Base-by-base conservation (phyloP, 1,284 basidiomycete genomes). In the Cryptococcus maquisensis region DNA sequence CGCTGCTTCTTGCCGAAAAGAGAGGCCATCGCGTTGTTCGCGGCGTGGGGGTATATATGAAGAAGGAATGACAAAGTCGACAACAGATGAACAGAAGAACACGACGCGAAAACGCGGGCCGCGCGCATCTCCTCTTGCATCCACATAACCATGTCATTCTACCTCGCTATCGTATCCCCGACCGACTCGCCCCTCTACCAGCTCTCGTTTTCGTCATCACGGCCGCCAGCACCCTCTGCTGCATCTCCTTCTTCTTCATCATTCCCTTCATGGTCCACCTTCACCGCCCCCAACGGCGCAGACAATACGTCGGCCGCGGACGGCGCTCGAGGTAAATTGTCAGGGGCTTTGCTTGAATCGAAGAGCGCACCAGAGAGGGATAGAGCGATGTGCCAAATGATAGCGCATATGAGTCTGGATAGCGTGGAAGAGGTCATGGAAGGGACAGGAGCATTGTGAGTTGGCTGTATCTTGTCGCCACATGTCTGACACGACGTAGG, bases 341-440 rank as follows among this genome's bases (percentile, higher is more conserved):
- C 47, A 26, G 50, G 55, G 21, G 41, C 42, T n/a, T 32, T 20
- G 23, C 12, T 45, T 26, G 37, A 57, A 46, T 35, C 44, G 57
- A 56, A 53, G 82, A 23, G 84, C 49, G 61, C 49, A 36, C 88
- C 73, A 13, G 90, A 93, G 67, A 81, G 88, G 51, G 90, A 95
- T 81, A 88, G 58, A 26, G 55, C 52, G 3, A 51, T 97, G 55
- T 87, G 94, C 63, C 92, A 97, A 79, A 93, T 97, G 87, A 89
- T 96, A 66, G 92, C 91, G 38, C 93, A 96, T 72, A 90, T 90
- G 45, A 90, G 87, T 65, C 77, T 97, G 69, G 93, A 95, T 77
- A 85, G 86, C 63, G 84, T 97, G 57, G 94, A 97, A 69, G 91
- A 97, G 69, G 82, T 87, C 46, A 88, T 91, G 83, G 82, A 86